Conservation (phyloP, 495 filamentous ascomycete genomes). For the Neurospora cerealis region DNA sequence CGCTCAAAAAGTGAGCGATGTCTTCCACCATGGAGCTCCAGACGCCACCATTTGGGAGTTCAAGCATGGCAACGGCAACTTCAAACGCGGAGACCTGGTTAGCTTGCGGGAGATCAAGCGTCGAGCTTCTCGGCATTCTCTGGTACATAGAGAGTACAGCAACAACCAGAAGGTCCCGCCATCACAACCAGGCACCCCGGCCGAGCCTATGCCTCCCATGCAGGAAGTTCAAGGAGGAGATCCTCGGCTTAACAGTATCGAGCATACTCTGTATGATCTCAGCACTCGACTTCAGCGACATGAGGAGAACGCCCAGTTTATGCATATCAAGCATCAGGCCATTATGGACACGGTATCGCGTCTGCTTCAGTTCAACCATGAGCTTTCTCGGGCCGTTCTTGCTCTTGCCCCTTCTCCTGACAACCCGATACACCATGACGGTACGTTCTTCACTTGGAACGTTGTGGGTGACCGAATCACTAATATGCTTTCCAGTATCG, state of each 20-base stretch:
- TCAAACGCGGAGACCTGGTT: slow-evolving; percentile 87
- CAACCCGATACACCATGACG: slow-evolving; percentile 50
- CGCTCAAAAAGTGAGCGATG: slow-evolving; percentile 71
- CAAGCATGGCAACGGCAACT: slow-evolving; percentile 96
- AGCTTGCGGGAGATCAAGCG: slow-evolving; percentile 94
- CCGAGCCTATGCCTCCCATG: slow-evolving; percentile 56
- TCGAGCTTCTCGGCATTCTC: slow-evolving; percentile 86
- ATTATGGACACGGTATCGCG: slow-evolving; percentile 73
- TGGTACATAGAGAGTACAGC: slow-evolving; percentile 93
- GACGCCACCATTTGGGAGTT: slow-evolving; percentile 98
- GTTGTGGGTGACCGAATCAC: slow-evolving; percentile 17
- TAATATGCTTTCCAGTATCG: slow-evolving; percentile 47
- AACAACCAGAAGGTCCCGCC: slow-evolving; percentile 69
- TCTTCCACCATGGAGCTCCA: slow-evolving; percentile 93
- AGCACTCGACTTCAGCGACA: slow-evolving; percentile 62
- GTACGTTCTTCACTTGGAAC: slow-evolving; percentile 31
- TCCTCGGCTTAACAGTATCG: slow-evolving; percentile 61
- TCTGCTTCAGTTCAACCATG: slow-evolving; percentile 57
- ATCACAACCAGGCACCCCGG: slow-evolving; percentile 74
- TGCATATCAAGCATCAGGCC: slow-evolving; percentile 71
- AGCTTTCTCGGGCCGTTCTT: slow-evolving; percentile 62
- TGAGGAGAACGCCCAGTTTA: slow-evolving; percentile 70
- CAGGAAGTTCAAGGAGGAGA: slow-evolving; percentile 57
- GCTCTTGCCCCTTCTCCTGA: slow-evolving; percentile 60
- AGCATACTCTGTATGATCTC: slow-evolving; percentile 77